Evolutionary conservation across 805 yeast genomes (phyloP).

Genomic region (Starmerella vitae): DNA sequence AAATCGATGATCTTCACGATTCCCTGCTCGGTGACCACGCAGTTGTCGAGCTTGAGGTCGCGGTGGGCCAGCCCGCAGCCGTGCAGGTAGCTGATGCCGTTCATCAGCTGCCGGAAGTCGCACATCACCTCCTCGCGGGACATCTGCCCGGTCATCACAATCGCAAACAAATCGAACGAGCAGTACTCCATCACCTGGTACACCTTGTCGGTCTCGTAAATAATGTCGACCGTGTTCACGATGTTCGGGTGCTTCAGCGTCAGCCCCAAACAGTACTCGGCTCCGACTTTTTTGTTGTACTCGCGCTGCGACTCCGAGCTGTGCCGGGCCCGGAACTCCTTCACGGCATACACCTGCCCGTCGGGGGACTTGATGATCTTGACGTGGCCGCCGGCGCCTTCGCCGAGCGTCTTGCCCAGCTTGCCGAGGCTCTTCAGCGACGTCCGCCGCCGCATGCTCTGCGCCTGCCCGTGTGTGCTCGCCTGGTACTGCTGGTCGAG

Average conservation of each 20-base stretch:
- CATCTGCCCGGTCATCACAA: slow-evolving; percentile 90
- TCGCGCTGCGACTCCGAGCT: slow-evolving; percentile 66
- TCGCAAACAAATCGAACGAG: slow-evolving; percentile 83
- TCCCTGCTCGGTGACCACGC: slow-evolving; percentile 72
- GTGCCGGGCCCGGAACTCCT: slow-evolving; percentile 72
- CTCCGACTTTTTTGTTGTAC: slow-evolving; percentile 81
- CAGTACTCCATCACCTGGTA: slow-evolving; percentile 92
- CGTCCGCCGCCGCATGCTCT: slow-evolving; percentile 2
- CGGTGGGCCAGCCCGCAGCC: slow-evolving; percentile 73
- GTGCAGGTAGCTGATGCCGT: slow-evolving; percentile 72
- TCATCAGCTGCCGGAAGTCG: slow-evolving; percentile 75
- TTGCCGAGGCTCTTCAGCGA: slow-evolving; percentile 52
- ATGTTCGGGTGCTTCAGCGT: slow-evolving; percentile 81
- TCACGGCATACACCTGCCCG: slow-evolving; percentile 70
- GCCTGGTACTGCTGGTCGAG: slow-evolving; percentile 12
- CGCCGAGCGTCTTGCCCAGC: slow-evolving; percentile 77
- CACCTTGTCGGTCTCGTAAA: slow-evolving; percentile 74
- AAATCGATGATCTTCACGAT: slow-evolving; percentile 85
- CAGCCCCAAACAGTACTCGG: slow-evolving; percentile 88
- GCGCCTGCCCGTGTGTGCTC: slow-evolving; percentile 2
- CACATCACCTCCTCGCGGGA: slow-evolving; percentile 63
- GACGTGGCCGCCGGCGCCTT: slow-evolving; percentile 92
- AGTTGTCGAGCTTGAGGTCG: slow-evolving; percentile 82
- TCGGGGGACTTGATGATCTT: slow-evolving; percentile 61
- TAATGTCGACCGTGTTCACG: slow-evolving; percentile 80